Conservation (phyloP, 768 basidiomycete species). For the Candolleomyces aberdarensis region DNA sequence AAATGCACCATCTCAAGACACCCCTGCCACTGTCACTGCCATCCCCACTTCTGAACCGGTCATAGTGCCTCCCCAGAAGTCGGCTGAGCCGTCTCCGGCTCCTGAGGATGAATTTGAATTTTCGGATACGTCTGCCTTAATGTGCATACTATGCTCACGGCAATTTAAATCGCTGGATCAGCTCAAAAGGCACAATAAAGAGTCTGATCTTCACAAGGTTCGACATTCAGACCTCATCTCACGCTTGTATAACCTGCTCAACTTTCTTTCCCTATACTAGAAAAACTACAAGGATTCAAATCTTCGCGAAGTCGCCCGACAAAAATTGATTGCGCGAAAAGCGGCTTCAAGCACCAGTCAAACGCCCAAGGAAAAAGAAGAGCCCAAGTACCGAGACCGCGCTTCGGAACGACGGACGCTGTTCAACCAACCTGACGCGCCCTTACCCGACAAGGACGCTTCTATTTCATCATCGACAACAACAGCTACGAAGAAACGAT, state of each 20-base stretch:
- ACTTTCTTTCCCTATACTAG: slow-evolving; percentile 38
- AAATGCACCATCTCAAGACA: slow-evolving; percentile 3
- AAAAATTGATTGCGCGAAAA: slow-evolving; percentile 36
- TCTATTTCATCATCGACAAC: slow-evolving; percentile 11
- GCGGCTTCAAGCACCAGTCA: slow-evolving; percentile 38
- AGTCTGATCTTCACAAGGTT: slow-evolving; percentile 96
- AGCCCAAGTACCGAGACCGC: slow-evolving; percentile 90
- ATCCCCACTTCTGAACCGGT: background rate
- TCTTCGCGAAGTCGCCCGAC: slow-evolving; percentile 69
- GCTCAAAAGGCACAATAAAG: slow-evolving; percentile 85
- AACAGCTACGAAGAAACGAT: slow-evolving; percentile 30
- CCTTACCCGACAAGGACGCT: slow-evolving; percentile 47
- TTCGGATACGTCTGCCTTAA: slow-evolving; percentile 68
- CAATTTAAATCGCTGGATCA: slow-evolving; percentile 89
- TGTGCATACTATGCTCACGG: slow-evolving; percentile 88
- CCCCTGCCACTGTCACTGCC: slow-evolving; percentile 1
- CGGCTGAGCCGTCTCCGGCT: slow-evolving; percentile 33
- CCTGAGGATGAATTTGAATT: slow-evolving; percentile 75
- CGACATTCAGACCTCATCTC: slow-evolving; percentile 40
- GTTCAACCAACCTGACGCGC: slow-evolving; percentile 90
- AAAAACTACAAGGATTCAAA: slow-evolving; percentile 79
- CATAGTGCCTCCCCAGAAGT: background rate
- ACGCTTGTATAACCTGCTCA: too few relatives aligned
- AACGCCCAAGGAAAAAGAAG: background rate
- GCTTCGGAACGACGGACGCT: slow-evolving; percentile 88